Evolutionary conservation across 805 yeast genomes (phyloP).

Genomic region (Candida xiaguanensis): DNA sequence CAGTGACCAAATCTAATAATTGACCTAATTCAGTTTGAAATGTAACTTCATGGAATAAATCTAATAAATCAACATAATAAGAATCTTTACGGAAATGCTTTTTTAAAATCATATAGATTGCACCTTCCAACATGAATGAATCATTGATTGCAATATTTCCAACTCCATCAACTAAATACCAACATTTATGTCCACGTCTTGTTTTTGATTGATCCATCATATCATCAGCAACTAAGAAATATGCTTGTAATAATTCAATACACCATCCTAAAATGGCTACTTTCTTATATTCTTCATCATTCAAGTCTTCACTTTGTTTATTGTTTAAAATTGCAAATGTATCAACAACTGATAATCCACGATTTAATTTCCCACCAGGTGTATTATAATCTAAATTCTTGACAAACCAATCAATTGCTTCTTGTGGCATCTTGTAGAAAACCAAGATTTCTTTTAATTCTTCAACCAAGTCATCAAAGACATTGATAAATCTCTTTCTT

Average conservation of each 20-base stretch:
- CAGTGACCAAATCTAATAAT: conserved; percentile 89
- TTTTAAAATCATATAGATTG: conserved; percentile 84
- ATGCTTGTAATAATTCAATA: conserved; percentile 91
- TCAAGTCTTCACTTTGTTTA: conserved; percentile 53
- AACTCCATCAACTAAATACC: conserved; percentile 81
- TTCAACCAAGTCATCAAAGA: conserved; percentile 72
- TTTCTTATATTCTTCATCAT: conserved; percentile 68
- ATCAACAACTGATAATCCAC: conserved; percentile 94
- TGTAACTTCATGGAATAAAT: conserved; percentile 94
- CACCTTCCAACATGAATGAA: conserved; percentile 93
- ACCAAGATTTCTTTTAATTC: conserved; percentile 64
- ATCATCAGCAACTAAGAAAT: conserved; percentile 95
- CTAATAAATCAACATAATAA: conserved; percentile 86
- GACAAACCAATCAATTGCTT: conserved; percentile 83
- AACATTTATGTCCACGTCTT: conserved; percentile 97
- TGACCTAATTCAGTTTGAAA: conserved; percentile 98
- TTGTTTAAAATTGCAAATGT: conserved; percentile 78
- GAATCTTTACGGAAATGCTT: conserved; percentile 78
- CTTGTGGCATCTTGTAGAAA: conserved; percentile 76
- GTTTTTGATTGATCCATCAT: conserved; percentile 97
- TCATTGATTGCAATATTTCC: conserved; percentile 96
- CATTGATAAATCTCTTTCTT: conserved; percentile 56
- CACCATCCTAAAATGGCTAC: conserved; percentile 94
- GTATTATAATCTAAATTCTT: conserved; percentile 77
- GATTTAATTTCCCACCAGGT: conserved; percentile 94